A percentile compares a stretch with the other conserved stretches of the same genome.
These are phyloP conservation scores for Dactylonectria macrodidyma DNA, from an alignment of 2,329 filamentous ascomycete genomes.

Conservation along the genomic window DNA sequence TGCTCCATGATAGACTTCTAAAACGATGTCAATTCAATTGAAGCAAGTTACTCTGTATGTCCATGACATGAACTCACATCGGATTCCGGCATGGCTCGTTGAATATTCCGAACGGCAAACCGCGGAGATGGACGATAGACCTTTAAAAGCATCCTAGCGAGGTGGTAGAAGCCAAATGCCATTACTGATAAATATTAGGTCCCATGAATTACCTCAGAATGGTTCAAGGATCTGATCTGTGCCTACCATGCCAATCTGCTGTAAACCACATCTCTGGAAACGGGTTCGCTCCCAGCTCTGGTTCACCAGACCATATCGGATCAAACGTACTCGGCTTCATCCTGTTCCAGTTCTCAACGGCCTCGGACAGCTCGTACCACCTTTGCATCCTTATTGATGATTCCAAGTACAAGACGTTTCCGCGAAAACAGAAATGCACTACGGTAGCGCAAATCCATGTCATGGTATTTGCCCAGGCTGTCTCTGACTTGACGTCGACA, in stretches of 20 bases:
- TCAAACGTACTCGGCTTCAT: conserved; percentile 22
- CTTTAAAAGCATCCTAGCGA: conserved; percentile 27
- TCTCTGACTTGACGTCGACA: conserved; percentile 32
- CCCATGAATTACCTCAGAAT: conserved; percentile 4
- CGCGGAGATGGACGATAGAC: conserved; percentile 22
- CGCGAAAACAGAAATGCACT: conserved; percentile 34
- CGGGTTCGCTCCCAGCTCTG: conserved; percentile 15
- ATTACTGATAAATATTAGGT: conserved; percentile 19
- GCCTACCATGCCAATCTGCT: conserved; percentile 30
- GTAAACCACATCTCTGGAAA: conserved; percentile 28
- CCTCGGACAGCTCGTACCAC: conserved; percentile 25
- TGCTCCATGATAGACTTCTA: conserved; percentile 20
- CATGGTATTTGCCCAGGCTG: conserved; percentile 40
- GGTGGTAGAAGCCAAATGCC: conserved; percentile 29
- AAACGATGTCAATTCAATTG: neutral
- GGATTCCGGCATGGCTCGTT: conserved; percentile 13
- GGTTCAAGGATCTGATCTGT: conserved; percentile 8
- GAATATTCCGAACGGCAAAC: conserved; percentile 27
- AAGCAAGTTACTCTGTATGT: conserved; percentile 10
- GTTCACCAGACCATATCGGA: conserved; percentile 24
- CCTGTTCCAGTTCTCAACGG: conserved; percentile 21
- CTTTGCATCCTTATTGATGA: conserved; percentile 14
- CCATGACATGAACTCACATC: conserved; percentile 13
- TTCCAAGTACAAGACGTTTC: conserved; percentile 17
- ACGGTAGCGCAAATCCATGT: conserved; percentile 40